Conservation (phyloP, 352 stramenopile species). For the Phytophthora ramorum region DNA sequence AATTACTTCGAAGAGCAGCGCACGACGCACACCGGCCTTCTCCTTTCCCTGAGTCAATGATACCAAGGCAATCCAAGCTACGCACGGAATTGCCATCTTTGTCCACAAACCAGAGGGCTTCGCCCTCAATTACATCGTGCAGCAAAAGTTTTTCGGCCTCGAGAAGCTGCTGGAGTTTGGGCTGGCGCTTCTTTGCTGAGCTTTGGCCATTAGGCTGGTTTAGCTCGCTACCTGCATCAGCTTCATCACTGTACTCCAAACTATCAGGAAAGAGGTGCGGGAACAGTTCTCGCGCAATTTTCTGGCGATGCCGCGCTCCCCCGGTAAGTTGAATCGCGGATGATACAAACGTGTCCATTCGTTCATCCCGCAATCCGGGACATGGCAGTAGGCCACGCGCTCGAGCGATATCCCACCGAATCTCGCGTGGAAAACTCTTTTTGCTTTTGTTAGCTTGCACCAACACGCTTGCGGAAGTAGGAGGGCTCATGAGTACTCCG, state of each 20-base stretch:
- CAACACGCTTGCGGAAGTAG: constrained; percentile 21
- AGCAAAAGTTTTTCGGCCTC: constrained; percentile 68
- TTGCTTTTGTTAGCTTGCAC: constrained; percentile 38
- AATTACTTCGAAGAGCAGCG: constrained; percentile 55
- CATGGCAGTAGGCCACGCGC: constrained; percentile 57
- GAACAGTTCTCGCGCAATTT: constrained; percentile 78
- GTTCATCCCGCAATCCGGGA: constrained; percentile 67
- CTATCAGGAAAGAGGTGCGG: constrained; percentile 57
- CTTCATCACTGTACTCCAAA: constrained; percentile 17
- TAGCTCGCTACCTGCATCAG: constrained; percentile 12
- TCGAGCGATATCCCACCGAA: constrained; percentile 61
- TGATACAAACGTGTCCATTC: constrained; percentile 60
- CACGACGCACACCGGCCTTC: constrained; percentile 58
- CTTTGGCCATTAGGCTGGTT: neutral
- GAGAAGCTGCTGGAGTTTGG: constrained; percentile 43
- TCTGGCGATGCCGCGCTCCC: constrained; percentile 62
- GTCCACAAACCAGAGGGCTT: constrained; percentile 83
- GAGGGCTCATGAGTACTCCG: constrained; percentile 19
- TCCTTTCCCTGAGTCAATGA: constrained; percentile 47
- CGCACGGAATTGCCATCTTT: constrained; percentile 76
- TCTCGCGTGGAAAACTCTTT: constrained; percentile 61
- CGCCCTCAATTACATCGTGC: constrained; percentile 76
- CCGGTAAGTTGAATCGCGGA: constrained; percentile 69
- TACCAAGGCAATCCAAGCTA: constrained; percentile 70
- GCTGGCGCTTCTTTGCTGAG: constrained; percentile 25